Conservation (phyloP, 768 basidiomycete genomes). For the Amanita thiersii region DNA sequence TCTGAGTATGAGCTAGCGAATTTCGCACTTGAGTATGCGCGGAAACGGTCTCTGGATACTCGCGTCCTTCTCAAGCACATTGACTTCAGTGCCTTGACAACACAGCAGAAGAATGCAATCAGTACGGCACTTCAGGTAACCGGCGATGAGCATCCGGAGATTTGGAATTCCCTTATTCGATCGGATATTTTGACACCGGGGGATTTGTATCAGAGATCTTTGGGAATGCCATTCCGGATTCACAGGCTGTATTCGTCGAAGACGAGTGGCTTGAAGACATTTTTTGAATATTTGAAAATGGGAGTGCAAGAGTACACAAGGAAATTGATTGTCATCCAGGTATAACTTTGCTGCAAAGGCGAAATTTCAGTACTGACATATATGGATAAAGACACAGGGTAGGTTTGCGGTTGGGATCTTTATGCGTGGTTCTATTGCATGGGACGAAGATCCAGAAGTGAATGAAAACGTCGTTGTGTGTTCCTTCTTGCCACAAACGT, state of each 20-base stretch:
- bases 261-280: constrained; percentile 41
- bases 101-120: constrained; percentile 46
- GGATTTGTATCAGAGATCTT: constrained; percentile 43
- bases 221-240: constrained; percentile 45
- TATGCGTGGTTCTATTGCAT: constrained; percentile 48
- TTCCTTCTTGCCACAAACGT: constrained; percentile 50
- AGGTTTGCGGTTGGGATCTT: constrained; percentile 58
- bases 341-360: constrained; percentile 14
- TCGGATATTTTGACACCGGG: constrained; percentile 47
- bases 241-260: constrained; percentile 56
- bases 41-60: constrained; percentile 35
- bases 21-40: constrained; percentile 37
- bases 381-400: constrained; percentile 40
- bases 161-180: constrained; percentile 59
- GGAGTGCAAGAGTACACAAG: constrained; percentile 50
- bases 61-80: constrained; percentile 39
- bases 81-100: constrained; percentile 47
- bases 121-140: constrained; percentile 31
- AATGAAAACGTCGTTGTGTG: constrained; percentile 53
- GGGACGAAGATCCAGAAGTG: constrained; percentile 53
- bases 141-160: constrained; percentile 31
- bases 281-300: constrained; percentile 53
- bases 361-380: neutral
- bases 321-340: constrained; percentile 52
- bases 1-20: constrained; percentile 58